Conservation (phyloP, 192 early-diverging fungal genomes). For the Martensiomyces pterosporus region DNA sequence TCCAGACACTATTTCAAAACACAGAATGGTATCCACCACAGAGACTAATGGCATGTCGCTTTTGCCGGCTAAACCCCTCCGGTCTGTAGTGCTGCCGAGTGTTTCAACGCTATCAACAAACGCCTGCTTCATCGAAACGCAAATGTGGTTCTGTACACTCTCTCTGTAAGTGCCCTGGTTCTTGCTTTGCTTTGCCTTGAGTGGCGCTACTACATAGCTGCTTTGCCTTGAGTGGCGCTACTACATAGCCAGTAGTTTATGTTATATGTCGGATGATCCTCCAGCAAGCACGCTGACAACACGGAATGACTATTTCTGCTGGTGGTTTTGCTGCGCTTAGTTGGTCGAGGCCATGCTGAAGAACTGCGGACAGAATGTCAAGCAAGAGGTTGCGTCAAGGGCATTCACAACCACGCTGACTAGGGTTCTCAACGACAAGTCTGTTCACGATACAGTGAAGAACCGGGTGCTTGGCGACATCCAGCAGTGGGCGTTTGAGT, state of each 20-base stretch:
- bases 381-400: conserved; percentile 82
- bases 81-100: conserved; percentile 63
- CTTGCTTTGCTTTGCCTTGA: too few relatives aligned
- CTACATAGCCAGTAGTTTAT: background rate
- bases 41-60: too few relatives aligned
- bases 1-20: too few relatives aligned
- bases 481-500: conserved; percentile 87
- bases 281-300: conserved; percentile 33
- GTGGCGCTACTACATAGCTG: conserved; percentile 39
- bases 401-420: conserved; percentile 77
- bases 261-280: conserved; percentile 32
- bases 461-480: conserved; percentile 80
- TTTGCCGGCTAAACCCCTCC: too few relatives aligned
- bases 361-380: conserved; percentile 77
- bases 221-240: conserved; percentile 27
- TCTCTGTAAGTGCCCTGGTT: conserved; percentile 51
- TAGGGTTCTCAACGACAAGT: conserved; percentile 67
- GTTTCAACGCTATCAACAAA: conserved; percentile 67
- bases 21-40: too few relatives aligned
- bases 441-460: conserved; percentile 75
- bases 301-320: too few relatives aligned
- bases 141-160: conserved; percentile 68
- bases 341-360: conserved; percentile 87
- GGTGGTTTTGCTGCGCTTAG: too few relatives aligned
- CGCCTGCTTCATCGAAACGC: conserved; percentile 74